A percentile compares a stretch with the other conserved stretches of the same genome.
Conservation (phyloP, 2,329 filamentous ascomycete species). For the Xylariales sp. region DNA sequence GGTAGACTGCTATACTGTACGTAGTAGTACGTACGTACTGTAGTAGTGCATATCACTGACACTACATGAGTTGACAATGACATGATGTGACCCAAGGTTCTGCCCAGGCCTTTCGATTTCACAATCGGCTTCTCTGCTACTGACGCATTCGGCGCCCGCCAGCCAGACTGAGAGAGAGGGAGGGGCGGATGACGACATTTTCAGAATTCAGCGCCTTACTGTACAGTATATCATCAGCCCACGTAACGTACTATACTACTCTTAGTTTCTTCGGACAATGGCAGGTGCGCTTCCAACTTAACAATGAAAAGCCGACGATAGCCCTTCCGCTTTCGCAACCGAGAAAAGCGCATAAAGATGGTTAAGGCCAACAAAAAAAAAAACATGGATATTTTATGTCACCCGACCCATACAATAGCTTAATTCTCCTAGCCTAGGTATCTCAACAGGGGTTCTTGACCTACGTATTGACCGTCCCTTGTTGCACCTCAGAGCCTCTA, state of each 20-base stretch:
- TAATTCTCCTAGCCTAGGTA: background rate
- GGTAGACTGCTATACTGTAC: no score
- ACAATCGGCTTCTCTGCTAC: no score
- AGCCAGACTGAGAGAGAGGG: background rate
- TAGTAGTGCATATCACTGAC: no score
- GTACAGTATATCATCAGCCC: background rate
- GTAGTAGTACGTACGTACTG: background rate
- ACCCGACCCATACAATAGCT: constrained; percentile 11
- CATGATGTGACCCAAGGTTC: background rate
- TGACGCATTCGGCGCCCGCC: no score
- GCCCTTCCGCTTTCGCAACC: constrained; percentile 29
- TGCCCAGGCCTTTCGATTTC: no score
- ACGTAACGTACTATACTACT: background rate
- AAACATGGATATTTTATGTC: constrained; percentile 5
- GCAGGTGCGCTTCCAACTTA: background rate
- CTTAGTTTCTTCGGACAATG: no score
- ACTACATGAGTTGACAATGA: constrained; percentile 20
- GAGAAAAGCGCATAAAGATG: background rate
- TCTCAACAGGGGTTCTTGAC: background rate
- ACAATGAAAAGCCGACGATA: constrained; percentile 31
- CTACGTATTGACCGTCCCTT: background rate
- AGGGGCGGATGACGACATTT: constrained; percentile 20
- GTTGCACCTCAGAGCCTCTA: background rate
- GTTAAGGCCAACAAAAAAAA: no score
- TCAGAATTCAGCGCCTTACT: background rate